These are phyloP conservation scores for Zarea fungicola DNA, from an alignment of 2,329 filamentous ascomycete species.

Conservation along the genomic window DNA sequence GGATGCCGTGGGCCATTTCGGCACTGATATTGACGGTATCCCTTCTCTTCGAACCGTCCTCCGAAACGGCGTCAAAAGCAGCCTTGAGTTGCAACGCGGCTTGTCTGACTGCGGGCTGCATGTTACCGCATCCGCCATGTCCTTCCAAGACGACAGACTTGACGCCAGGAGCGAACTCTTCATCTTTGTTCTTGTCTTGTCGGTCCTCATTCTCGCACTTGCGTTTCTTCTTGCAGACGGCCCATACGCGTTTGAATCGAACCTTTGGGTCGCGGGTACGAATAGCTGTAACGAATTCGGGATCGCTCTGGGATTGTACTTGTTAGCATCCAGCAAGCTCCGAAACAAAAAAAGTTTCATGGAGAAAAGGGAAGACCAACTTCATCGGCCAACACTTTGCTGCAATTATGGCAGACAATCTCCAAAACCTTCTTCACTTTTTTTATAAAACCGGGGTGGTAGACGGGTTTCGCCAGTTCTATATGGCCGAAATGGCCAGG, in stretches of 20 bases:
- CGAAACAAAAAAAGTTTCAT: slow-evolving; percentile 50
- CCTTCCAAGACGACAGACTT: slow-evolving; percentile 48
- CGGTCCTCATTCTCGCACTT: slow-evolving; percentile 76
- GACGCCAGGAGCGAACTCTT: slow-evolving; percentile 57
- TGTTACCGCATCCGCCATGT: slow-evolving; percentile 92
- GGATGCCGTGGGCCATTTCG: slow-evolving; percentile 77
- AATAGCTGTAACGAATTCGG: slow-evolving; percentile 76
- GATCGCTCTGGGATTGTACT: slow-evolving; percentile 66
- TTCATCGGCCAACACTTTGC: slow-evolving; percentile 94
- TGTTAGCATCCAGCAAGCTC: slow-evolving; percentile 57
- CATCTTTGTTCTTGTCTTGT: slow-evolving; percentile 62
- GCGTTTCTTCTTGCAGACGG: slow-evolving; percentile 82
- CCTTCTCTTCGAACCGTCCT: slow-evolving; percentile 67
- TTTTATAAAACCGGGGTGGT: slow-evolving; percentile 91
- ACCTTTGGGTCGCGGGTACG: slow-evolving; percentile 85
- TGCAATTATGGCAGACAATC: slow-evolving; percentile 98
- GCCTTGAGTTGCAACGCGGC: slow-evolving; percentile 78
- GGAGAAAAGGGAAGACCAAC: slow-evolving; percentile 68
- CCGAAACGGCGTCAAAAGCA: slow-evolving; percentile 57
- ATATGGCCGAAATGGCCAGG: slow-evolving; percentile 99
- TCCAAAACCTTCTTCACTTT: slow-evolving; percentile 99
- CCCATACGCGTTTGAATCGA: slow-evolving; percentile 90
- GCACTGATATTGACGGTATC: slow-evolving; percentile 82
- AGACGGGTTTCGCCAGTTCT: slow-evolving; percentile 93
- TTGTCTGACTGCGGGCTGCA: slow-evolving; percentile 81